Evolutionary conservation across 768 basidiomycete genomes (phyloP), one percentile per base, ranked within the genome.

Genomic region (Hypholoma fasciculare): DNA sequence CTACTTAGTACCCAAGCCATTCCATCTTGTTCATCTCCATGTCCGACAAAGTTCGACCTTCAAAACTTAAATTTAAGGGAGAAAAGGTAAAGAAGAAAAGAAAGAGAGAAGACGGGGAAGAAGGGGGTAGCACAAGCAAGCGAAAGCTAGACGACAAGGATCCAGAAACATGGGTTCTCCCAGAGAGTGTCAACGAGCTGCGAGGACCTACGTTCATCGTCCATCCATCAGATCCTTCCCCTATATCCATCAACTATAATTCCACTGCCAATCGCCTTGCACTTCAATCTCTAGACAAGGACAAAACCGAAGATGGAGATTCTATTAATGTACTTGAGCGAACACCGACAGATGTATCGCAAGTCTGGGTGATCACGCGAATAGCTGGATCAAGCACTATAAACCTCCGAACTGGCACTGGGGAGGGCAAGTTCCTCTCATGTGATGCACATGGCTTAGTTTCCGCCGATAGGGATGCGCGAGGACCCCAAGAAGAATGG

Each of bases 401-500:
- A 68, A 96, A 96, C 69, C 74, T 96, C 58, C 86, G 94, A 19
- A 91, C 91, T 36, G 91, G 91, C 1, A 84, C 84, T n/a, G 90
- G 90, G 20, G 91, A 90, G 69, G 92, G 92, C 9, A 94, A 94
- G 72, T 97, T 95, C 70, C 75, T 97, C 48, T 93, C 91, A 7
- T 92, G 89, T 73, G 92, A 96, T 75, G 81, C 87, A 60, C 86
- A 92, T 65, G 94, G 94, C 7, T 76, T 94, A 17, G 88, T 96
- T 13, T 84, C 88, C 61, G 88, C 90, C 44, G 89, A 92, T 68
- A 79, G 91, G 47, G 94, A 97, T 67, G 94, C 94, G 26, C 83
- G 94, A 34, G 95, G 94, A 1, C 90, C 92, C 4, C 92, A 96
- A 71, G 94, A 97, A 71, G 94, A 96, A 72, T 97, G 94, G 92